These are phyloP conservation scores for Postia placenta DNA, from an alignment of 768 basidiomycete genomes.

Conservation along the genomic window DNA sequence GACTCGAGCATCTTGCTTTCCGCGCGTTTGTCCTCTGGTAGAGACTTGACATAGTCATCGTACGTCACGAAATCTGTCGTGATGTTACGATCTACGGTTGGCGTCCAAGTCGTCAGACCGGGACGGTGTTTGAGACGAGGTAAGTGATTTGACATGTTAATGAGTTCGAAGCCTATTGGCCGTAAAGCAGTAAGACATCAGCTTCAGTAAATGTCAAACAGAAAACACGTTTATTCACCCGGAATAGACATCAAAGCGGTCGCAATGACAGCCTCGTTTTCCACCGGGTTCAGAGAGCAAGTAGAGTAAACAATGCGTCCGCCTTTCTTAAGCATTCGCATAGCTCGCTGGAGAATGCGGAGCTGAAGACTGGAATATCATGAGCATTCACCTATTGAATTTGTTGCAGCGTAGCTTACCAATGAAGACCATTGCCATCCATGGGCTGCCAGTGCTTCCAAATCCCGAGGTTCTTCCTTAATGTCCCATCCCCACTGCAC, in stretches of 20 bases:
- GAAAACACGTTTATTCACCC: constrained; percentile 37
- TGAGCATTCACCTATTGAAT: background rate
- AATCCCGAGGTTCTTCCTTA: constrained; percentile 91
- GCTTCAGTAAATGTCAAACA: background rate
- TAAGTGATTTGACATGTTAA: constrained; percentile 70
- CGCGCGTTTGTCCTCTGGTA: constrained; percentile 39
- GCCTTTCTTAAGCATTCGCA: constrained; percentile 81
- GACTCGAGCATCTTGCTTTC: constrained; percentile 63
- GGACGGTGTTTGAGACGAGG: constrained; percentile 69
- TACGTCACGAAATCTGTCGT: constrained; percentile 52
- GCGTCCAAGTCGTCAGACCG: constrained; percentile 75
- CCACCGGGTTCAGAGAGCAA: constrained; percentile 93
- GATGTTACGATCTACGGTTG: constrained; percentile 53
- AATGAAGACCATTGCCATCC: constrained; percentile 88
- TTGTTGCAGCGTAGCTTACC: constrained; percentile 38
- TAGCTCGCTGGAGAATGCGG: constrained; percentile 87
- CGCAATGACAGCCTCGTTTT: constrained; percentile 94
- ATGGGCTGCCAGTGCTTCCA: constrained; percentile 90
- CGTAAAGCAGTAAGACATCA: background rate
- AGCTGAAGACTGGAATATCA: constrained; percentile 66
- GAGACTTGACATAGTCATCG: constrained; percentile 47
- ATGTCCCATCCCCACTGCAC: constrained; percentile 94
- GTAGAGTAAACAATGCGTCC: constrained; percentile 97
- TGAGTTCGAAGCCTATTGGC: constrained; percentile 60
- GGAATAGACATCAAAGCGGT: constrained; percentile 69